Evolutionary conservation across 202 grass and related monocot genomes (phyloP), one percentile per base, ranked within the genome.

Genomic region (Carex sylvatica): DNA sequence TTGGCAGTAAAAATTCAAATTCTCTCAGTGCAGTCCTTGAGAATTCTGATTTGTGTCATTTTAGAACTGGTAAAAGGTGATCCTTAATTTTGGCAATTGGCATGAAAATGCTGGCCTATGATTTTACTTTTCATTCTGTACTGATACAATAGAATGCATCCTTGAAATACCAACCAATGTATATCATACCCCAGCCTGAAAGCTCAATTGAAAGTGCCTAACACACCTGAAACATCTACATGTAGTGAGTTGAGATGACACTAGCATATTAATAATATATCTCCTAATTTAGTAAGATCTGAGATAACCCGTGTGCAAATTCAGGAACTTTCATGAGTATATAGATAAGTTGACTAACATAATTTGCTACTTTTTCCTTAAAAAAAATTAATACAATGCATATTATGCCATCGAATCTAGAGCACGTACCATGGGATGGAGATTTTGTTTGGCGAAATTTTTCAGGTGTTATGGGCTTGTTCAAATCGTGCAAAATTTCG

Each of bases 401-500:
- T 19, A 49, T 12, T 1, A 40, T 10, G 6, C 2, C 2, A 28
- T 59, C 23, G 9, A 60, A 69, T 66, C 18, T 24, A 22, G 38
- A 72, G 22, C 33, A 54, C 13, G 46, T 85, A 94, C 95, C 95
- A 98, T 3, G 95, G 90, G 61, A 98, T 74, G 59, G 88, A 83
- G 55, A 76, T 86, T 4, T 80, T n/a, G 61, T 85, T 52, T 22
- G 30, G 15, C 2, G 84, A 70, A 83, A 94, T 92, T 82, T 93
- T 93, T 91, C 80, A 81, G 95, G 90, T 18, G 95, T 92, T 6
- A 98, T 89, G 63, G 92, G 88, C 90, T 98, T 98, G 89, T 98
- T 98, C 84, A 98, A 91, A 83, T 98, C 92, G 55, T 92, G 90
- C 33, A 98, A 89, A 88, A 98, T 98, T 88, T 98, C 95, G 10